These are phyloP conservation scores for Naganishia sp. DNA, from an alignment of 1,284 basidiomycete species.

Conservation along the genomic window DNA sequence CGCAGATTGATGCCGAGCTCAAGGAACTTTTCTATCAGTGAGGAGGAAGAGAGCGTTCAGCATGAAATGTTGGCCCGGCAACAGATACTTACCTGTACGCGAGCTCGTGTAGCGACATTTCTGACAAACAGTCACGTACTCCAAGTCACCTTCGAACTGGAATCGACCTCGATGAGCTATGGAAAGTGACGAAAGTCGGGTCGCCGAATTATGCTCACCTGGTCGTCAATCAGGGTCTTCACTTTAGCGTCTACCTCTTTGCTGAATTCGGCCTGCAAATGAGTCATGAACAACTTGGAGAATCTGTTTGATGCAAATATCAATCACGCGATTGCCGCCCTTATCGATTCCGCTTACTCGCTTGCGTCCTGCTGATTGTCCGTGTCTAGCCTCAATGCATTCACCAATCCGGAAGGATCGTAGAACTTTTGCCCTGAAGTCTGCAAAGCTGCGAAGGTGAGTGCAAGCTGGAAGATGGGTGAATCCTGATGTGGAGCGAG, in stretches of 20 bases:
- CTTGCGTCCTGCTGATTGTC: conserved; percentile 91
- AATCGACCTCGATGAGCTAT: conserved; percentile 2
- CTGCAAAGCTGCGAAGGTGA: conserved; percentile 73
- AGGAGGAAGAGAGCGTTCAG: neutral
- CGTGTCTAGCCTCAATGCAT: conserved; percentile 73
- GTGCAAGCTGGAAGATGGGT: conserved; percentile 56
- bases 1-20: conserved; percentile 82
- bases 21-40: conserved; percentile 59
- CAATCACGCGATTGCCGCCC: too few relatives aligned
- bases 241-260: conserved; percentile 66
- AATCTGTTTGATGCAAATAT: conserved; percentile 61
- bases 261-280: conserved; percentile 78
- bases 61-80: neutral
- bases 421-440: conserved; percentile 67
- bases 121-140: conserved; percentile 74
- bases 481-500: conserved; percentile 36
- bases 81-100: conserved; percentile 54
- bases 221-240: conserved; percentile 67
- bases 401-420: conserved; percentile 78
- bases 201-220: conserved; percentile 56
- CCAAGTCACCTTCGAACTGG: conserved; percentile 80
- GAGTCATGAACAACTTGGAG: conserved; percentile 86
- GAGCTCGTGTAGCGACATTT: conserved; percentile 67
- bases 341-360: conserved; percentile 62
- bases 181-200: conserved; percentile 2